Evolutionary conservation across 495 filamentous ascomycete species (phyloP).

Genomic region (Penicillium cosmopolitanum): DNA sequence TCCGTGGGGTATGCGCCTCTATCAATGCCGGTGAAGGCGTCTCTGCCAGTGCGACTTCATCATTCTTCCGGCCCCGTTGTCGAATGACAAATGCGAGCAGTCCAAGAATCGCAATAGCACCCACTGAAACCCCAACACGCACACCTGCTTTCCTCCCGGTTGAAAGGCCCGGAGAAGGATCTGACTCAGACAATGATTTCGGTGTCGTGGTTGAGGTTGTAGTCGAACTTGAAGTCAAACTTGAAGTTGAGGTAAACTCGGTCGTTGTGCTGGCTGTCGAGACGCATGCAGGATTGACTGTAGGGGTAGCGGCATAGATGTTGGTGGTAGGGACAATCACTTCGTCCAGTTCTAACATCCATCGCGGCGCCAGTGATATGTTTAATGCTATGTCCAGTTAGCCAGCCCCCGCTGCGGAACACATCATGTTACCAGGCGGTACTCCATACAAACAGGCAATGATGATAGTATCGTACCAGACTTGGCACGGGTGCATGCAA

Average conservation of each 20-base stretch:
- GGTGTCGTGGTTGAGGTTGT: background rate
- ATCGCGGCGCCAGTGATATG: too few species aligned
- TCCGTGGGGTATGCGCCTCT: too few species aligned
- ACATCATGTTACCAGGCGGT: too few species aligned
- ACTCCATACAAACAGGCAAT: too few species aligned
- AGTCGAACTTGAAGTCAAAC: background rate
- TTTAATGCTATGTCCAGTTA: too few species aligned
- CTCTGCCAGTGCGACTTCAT: constrained; percentile 67
- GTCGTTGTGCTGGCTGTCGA: background rate
- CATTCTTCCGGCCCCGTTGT: constrained; percentile 36
- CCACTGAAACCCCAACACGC: background rate
- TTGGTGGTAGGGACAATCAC: background rate
- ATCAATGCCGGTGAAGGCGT: too few species aligned
- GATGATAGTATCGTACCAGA: too few species aligned
- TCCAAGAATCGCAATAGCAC: background rate
- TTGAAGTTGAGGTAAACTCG: too few species aligned
- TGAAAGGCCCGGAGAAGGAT: background rate
- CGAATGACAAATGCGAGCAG: background rate
- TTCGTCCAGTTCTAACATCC: background rate
- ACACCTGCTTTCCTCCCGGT: background rate
- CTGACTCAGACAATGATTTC: background rate
- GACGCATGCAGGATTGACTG: too few species aligned
- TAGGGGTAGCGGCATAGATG: background rate
- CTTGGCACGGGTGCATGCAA: too few species aligned
- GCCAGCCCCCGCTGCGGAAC: too few species aligned